Base-by-base conservation (phyloP, 768 basidiomycete genomes). In the Coprinopsis sp. region DNA sequence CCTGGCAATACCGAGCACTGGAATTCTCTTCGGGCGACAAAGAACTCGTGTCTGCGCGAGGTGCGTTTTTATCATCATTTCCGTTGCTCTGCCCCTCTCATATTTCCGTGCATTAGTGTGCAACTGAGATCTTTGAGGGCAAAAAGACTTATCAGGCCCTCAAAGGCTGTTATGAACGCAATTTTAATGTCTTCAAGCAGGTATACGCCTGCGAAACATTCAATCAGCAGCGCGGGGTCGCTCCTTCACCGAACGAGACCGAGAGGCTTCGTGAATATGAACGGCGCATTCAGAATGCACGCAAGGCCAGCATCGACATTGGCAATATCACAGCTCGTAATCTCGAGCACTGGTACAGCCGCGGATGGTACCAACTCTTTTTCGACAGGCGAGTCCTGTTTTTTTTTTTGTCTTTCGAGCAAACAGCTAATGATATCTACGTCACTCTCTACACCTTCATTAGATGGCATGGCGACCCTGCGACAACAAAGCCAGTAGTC, bases 131-230 rank as follows among this genome's bases (percentile, higher is more conserved):
- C 6, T 90, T 87, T 53, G 79, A 74, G 3, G 75, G 77, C 42
- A 84, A 86, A 64, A 90, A 90, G 62, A 85, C 86, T 12, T 89
- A 87, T 51, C 85, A 88, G 58, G 87, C 87, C 1, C 73, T 90
- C 46, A 90, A 90, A 65, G 86, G 87, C 18, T 89, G 87, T 57
- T 90, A 87, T 52, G 86, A 90, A 59, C 84, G 87, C 57, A 89
- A 88, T 54, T 86, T 90, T 54, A 88, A 87, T 54, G 66, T 87
- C 13, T 90, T 88, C 74, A 88, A 85, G 63, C 86, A 89, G 61
- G 85, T 90, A 30, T 83, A 84, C 57, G 73, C 78, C 5, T 85
- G 86, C 51, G 84, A 90, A 59, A 65, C 64, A 11, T 83, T 71
- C 49, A 64, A 76, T 45, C 57, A 64, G 30, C 64, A 72, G 53